Evolutionary conservation across 148 eudicot species (phyloP), one percentile per base, ranked within the genome.

Genomic region (Fagopyrum homotropicum): DNA sequence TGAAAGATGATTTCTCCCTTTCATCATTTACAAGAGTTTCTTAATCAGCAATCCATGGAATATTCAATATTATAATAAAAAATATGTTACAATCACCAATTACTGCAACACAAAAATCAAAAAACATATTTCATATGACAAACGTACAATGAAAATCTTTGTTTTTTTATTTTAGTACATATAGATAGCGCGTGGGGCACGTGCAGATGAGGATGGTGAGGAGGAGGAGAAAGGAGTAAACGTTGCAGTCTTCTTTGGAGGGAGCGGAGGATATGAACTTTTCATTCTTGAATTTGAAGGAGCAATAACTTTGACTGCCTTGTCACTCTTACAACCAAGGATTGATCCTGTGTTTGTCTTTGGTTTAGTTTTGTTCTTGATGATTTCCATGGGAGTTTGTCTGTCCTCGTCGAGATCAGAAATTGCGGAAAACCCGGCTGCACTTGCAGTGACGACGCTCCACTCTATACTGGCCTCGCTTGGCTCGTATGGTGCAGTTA

Each of bases 391-490:
- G 51, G 51, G 70, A 12, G 19, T 40, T 66, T 40, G 71, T 17
- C 4, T 63, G 11, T 10, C 12, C 46, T 66, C 71, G 2, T 82
- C 82, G 48, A 35, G 77, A 44, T 88, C 91, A 0, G 92, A 88
- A 57, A 73, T 64, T 0, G 59, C 66, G 2, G 93, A 81, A 69
- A 82, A 87, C 76, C 85, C 96, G 14, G 90, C 88, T 2, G 87
- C 89, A 46, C 97, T 93, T 15, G 92, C 98, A 0, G 94, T 93
- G 30, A 89, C 88, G 7, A 91, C 88, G 9, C 97, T 90, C 97
- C 98, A 93, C n/a, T 85, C 94, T 46, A 93, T 84, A 85, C 98
- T 90, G 1, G 86, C 94, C 78, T 93, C 97, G 17, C 94, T 93
- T 9, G 98, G 98, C 17, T 90, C 88, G 17, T 91, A 89, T 14